Percentiles rank a stretch among this genome's conserved stretches.
These are phyloP conservation scores for Fusarium sp. DNA, from an alignment of 2,329 filamentous ascomycete genomes.

Conservation along the genomic window DNA sequence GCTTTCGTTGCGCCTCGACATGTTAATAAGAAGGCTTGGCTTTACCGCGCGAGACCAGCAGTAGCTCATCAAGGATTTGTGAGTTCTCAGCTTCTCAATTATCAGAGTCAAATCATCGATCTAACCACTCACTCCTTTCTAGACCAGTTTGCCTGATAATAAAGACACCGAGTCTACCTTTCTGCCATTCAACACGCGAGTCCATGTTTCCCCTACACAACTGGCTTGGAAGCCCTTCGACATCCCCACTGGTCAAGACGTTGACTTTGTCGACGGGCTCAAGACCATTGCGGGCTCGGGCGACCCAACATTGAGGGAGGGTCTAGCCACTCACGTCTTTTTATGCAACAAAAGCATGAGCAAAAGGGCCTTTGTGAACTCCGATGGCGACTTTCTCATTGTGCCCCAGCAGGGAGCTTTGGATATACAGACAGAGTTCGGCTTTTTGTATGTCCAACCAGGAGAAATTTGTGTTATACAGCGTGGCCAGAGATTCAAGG, in stretches of 20 bases:
- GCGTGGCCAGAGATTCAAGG: constrained; percentile 65
- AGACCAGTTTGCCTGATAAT: too few relatives aligned
- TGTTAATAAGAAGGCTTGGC: too few relatives aligned
- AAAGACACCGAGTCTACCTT: constrained; percentile 32
- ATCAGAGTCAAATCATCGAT: too few relatives aligned
- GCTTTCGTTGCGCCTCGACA: too few relatives aligned
- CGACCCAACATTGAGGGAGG: constrained; percentile 63
- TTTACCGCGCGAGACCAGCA: too few relatives aligned
- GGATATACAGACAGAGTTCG: constrained; percentile 77
- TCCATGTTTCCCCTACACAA: constrained; percentile 36
- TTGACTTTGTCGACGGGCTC: constrained; percentile 62
- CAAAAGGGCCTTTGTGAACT: too few relatives aligned
- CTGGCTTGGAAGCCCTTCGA: constrained; percentile 33
- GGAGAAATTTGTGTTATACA: constrained; percentile 76
- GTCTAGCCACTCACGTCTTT: too few relatives aligned
- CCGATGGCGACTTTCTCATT: constrained; percentile 71
- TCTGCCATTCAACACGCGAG: constrained; percentile 31
- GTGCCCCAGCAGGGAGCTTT: constrained; percentile 74
- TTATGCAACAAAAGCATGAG: too few relatives aligned
- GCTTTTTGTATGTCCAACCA: constrained; percentile 72
- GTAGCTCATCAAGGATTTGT: too few relatives aligned
- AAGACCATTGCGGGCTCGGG: constrained; percentile 63
- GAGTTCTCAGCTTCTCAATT: too few relatives aligned
- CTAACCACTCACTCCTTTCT: too few relatives aligned
- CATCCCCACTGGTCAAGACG: constrained; percentile 37